phyloP scores from a whole-genome alignment of 2,329 filamentous ascomycete genomes.

The Fusarium brachygibbosum region DNA sequence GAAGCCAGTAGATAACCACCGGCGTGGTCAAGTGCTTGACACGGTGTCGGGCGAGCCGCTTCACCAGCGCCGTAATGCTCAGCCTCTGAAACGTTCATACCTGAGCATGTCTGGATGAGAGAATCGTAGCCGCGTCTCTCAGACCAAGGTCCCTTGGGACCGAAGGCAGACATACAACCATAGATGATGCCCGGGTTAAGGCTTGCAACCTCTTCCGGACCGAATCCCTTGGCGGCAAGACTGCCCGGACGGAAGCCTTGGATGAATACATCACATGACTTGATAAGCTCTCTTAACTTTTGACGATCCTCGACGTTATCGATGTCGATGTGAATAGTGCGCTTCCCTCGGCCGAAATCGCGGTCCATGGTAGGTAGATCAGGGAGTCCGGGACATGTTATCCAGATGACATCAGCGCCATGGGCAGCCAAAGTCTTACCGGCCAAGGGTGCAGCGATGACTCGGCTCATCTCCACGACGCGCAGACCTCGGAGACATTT shows the following conservation, averaged over 20 bases:
- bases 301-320: background rate
- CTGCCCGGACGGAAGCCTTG: conserved; percentile 5
- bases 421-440: conserved; percentile 3
- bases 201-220: background rate
- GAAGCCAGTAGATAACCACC: background rate
- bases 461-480: conserved; percentile 7
- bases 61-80: conserved; percentile 3
- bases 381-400: background rate
- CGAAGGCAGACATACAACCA: conserved; percentile 3
- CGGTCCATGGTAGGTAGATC: conserved; percentile 3
- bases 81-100: conserved; percentile 4
- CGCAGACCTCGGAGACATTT: conserved; percentile 5
- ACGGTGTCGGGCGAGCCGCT: background rate
- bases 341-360: background rate
- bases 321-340: background rate
- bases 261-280: conserved; percentile 3
- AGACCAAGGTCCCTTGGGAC: conserved; percentile 3
- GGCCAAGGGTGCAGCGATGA: background rate
- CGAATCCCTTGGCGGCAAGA: background rate
- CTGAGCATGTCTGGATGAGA: conserved; percentile 3
- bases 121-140: conserved; percentile 3
- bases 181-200: background rate
- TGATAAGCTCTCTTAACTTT: background rate
- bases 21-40: conserved; percentile 3
- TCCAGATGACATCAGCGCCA: conserved; percentile 5